Evolutionary conservation across 805 yeast species (phyloP).

Genomic region (Candida odintsovae): DNA sequence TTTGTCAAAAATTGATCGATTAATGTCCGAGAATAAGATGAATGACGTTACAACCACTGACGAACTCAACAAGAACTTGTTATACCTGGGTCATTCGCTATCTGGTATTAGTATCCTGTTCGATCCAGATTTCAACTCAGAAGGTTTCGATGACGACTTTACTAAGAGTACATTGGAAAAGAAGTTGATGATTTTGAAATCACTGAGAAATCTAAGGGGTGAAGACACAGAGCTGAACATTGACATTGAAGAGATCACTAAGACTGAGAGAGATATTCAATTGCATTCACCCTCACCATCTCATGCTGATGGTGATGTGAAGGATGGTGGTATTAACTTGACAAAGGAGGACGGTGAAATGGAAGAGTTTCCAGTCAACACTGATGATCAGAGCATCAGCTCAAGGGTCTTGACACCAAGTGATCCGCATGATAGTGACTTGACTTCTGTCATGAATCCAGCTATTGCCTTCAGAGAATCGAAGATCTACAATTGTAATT

Average conservation of each 20-base stretch:
- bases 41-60: conserved; percentile 37
- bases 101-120: conserved; percentile 69
- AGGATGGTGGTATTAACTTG: conserved; percentile 12
- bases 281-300: conserved; percentile 7
- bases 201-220: conserved; percentile 29
- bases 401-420: conserved; percentile 27
- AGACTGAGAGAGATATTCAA: conserved; percentile 24
- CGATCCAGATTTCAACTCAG: conserved; percentile 58
- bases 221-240: conserved; percentile 31
- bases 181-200: conserved; percentile 28
- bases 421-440: conserved; percentile 26
- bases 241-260: conserved; percentile 30
- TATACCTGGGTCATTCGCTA: conserved; percentile 51
- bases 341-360: conserved; percentile 21
- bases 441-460: conserved; percentile 46
- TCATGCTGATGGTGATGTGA: conserved; percentile 20
- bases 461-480: conserved; percentile 51
- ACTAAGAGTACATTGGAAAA: conserved; percentile 16
- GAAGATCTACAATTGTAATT: conserved; percentile 58
- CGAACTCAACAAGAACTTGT: conserved; percentile 46
- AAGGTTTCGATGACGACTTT: conserved; percentile 6
- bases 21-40: conserved; percentile 22
- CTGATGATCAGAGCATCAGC: conserved; percentile 28
- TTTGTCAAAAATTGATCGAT: conserved; percentile 35
- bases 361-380: conserved; percentile 20